Evolutionary conservation across 1,284 basidiomycete species (phyloP), one percentile per base, ranked within the genome.

Genomic region (Marasmius oreades): DNA sequence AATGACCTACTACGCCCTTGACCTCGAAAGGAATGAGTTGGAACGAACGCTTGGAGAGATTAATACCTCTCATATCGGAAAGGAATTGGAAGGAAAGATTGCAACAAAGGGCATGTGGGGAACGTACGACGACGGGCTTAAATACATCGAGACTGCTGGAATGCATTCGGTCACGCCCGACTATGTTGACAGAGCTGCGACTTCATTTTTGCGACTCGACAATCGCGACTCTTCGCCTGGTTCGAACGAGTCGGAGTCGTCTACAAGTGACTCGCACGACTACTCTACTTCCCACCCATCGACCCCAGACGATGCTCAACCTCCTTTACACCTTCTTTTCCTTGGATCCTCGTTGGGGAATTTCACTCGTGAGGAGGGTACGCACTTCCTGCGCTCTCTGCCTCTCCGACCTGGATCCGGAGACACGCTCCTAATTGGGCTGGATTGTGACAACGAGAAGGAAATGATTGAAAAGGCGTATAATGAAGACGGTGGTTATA

Each of bases 261-360:
- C 72, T 11, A 62, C 67, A 10, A 53, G 48, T 26, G 37, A 22
- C 63, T 68, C 47, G 37, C 71, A 67, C 50, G 65, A 58, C 43
- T 54, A 52, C 5, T 65, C 65, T 54, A 54, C 51, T 10, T 55
- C 61, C 11, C 69, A 74, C 5, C 70, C 71, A 0, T 75, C 77
- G 16, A 76, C 73, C 0, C 73, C 75, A 10, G 77, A 70, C 36
- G 62, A 67, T 1, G 62, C 63, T 24, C 64, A 67, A 23, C 61
- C 67, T 1, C 90, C 90, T 8, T 70, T 93, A 33, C 93, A 95
- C 66, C 74, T 98, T 55, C 75, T 98, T 58, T 98, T 97, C 78
- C 78, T 98, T n/a, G 96, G 96, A 0, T 96, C 92, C 0, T 94
- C 93, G 0, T 74, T 98, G 12, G 96, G 96, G 12, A 98, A 98